Evolutionary conservation across 2,329 filamentous ascomycete species (phyloP).

Genomic region (Clarireedia monteithiana): DNA sequence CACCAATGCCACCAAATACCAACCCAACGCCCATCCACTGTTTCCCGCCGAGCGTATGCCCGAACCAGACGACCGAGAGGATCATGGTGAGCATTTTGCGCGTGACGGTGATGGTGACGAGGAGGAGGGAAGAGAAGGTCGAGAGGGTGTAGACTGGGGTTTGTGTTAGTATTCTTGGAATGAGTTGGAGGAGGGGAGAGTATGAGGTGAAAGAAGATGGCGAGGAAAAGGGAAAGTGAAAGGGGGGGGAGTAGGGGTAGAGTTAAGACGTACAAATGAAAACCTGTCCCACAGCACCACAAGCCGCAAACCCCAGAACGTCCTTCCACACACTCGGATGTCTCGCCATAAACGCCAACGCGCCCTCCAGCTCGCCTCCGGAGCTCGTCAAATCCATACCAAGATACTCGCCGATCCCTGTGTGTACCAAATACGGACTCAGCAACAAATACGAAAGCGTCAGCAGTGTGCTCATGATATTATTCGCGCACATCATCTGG

Average conservation of each 20-base stretch:
- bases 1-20: slow-evolving; percentile 92
- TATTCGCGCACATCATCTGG: slow-evolving; percentile 99
- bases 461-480: slow-evolving; percentile 73
- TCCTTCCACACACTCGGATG: slow-evolving; percentile 81
- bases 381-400: slow-evolving; percentile 54
- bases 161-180: not conserved
- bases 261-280: slow-evolving; percentile 66
- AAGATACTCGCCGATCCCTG: slow-evolving; percentile 54
- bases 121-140: slow-evolving; percentile 81
- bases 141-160: slow-evolving; percentile 72
- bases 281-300: slow-evolving; percentile 87
- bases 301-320: slow-evolving; percentile 81
- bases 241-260: no score
- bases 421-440: slow-evolving; percentile 71
- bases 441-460: slow-evolving; percentile 70
- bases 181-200: not conserved
- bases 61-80: slow-evolving; percentile 88
- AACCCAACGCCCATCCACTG: slow-evolving; percentile 90
- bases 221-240: not conserved
- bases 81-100: slow-evolving; percentile 99
- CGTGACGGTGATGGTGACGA: slow-evolving; percentile 95
- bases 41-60: slow-evolving; percentile 76
- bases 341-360: slow-evolving; percentile 69
- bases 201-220: not conserved
- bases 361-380: slow-evolving; percentile 68